Evolutionary conservation across 768 basidiomycete genomes (phyloP).

Genomic region (Trametes cinnabarina): DNA sequence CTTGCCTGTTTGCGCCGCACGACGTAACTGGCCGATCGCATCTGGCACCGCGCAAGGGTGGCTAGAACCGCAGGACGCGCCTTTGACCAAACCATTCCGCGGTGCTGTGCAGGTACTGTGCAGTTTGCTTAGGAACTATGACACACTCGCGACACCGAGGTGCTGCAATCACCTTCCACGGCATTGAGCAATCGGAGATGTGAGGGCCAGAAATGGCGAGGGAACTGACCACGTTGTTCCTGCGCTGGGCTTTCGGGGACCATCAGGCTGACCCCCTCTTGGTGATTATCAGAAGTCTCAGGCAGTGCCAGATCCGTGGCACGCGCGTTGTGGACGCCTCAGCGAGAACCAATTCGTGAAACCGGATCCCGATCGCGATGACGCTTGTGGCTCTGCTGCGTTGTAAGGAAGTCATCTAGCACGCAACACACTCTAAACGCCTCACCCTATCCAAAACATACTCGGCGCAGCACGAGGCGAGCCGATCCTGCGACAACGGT

Average conservation of each 20-base stretch:
- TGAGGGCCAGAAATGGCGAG: neutral
- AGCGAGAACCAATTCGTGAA: conserved; percentile 5
- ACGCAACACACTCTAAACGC: neutral
- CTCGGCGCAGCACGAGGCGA: conserved; percentile 1
- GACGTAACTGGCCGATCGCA: conserved; percentile 11
- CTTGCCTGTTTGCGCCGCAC: conserved; percentile 13
- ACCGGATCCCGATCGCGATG: neutral
- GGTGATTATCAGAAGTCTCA: conserved; percentile 6
- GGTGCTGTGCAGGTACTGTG: conserved; percentile 15
- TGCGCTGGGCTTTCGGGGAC: conserved; percentile 2
- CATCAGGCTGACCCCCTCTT: neutral
- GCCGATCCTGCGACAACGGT: conserved; percentile 2
- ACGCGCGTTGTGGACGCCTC: conserved; percentile 13
- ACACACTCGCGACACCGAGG: conserved; percentile 1
- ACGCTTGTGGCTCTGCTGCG: conserved; percentile 12
- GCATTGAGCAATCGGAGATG: conserved; percentile 9
- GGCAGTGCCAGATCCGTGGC: conserved; percentile 16
- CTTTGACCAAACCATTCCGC: neutral
- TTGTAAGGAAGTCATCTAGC: conserved; percentile 1
- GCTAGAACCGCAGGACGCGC: neutral
- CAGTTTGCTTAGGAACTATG: neutral
- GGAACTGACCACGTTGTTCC: conserved; percentile 1
- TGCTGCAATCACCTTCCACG: neutral
- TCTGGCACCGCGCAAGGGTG: neutral
- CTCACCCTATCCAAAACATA: neutral